phyloP scores from a whole-genome alignment of 2,329 filamentous ascomycete genomes.

The Sporothrix protearum region DNA sequence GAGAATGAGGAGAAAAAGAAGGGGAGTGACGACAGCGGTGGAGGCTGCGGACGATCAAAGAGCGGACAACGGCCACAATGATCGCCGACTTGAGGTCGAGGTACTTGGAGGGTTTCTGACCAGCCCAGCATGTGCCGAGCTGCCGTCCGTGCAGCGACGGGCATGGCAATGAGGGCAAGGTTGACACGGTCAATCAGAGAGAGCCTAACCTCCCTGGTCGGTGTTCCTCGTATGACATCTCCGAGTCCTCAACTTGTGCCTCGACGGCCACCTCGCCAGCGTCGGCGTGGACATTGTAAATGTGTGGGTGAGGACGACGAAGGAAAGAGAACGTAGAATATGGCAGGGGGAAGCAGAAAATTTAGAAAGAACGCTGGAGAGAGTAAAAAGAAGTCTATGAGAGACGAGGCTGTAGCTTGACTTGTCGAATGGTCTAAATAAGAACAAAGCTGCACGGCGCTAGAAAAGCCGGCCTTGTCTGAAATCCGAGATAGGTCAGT shows the following conservation, averaged over 20 bases:
- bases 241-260: conserved; percentile 5
- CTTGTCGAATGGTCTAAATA: neutral
- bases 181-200: conserved; percentile 39
- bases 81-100: conserved; percentile 75
- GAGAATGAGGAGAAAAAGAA: conserved; percentile 4
- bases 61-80: conserved; percentile 67
- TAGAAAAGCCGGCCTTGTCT: neutral
- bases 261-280: neutral
- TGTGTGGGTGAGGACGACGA: neutral
- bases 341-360: neutral
- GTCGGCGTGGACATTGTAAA: neutral
- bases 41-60: conserved; percentile 39
- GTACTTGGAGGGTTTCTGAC: conserved; percentile 66
- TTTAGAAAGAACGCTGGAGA: neutral
- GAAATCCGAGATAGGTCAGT: neutral
- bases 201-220: conserved; percentile 32
- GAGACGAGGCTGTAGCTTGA: neutral
- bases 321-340: too few species aligned
- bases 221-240: conserved; percentile 4
- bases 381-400: neutral
- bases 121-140: conserved; percentile 62
- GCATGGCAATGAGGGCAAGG: conserved; percentile 39
- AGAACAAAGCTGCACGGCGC: neutral
- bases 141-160: conserved; percentile 59
- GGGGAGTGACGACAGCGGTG: neutral